Evolutionary conservation across 1,284 basidiomycete species (phyloP), one percentile per base, ranked within the genome.

Genomic region (Apiotrichum porosum): DNA sequence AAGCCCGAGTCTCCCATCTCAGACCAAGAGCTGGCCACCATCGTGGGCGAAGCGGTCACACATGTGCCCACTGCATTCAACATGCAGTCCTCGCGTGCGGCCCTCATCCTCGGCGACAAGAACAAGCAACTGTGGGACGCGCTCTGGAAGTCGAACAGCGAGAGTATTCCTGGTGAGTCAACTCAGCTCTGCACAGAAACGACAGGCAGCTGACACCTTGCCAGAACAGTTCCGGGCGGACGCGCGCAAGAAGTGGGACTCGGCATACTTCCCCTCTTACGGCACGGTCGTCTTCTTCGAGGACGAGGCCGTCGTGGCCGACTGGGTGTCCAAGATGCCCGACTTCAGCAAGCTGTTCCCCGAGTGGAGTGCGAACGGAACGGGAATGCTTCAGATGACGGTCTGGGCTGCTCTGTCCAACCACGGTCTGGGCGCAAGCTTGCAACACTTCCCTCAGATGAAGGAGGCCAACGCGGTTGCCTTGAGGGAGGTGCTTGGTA

Each of bases 231-330:
- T 77, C 32, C 26, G 22, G 17, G 31, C 17, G 9, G 17, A 31
- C 28, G 38, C 37, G 18, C 38, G 30, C 17, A 24, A 3, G 9
- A 47, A 47, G 37, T 51, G 37, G 22, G 60, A 63, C 31, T 52
- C 34, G 9, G 49, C 60, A 15, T 77, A 75, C 62, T 57, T 63
- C 35, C 58, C 62, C 9, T 75, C 66, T 9, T 65, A 73, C 45
- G 77, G 76, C 21, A 76, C 77, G 6, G 68, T 77, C 35, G 49
- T 78, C 31, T 73, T 78, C 63, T 78, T 72, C 47, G 71, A 73
- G 33, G 75, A 76, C 58, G 66, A 73, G 47, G 61, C 69, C 28
- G 69, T 68, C 9, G 56, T 75, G 43, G 68, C 74, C 8, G 54
- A 56, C 18, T 75, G 70, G 60, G 61, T 63, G 6, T 59, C 59